Percentiles rank a stretch among this genome's conserved stretches.
Evolutionary conservation across 208 protist genomes (phyloP).

Genomic region (Crithidia fasciculata): DNA sequence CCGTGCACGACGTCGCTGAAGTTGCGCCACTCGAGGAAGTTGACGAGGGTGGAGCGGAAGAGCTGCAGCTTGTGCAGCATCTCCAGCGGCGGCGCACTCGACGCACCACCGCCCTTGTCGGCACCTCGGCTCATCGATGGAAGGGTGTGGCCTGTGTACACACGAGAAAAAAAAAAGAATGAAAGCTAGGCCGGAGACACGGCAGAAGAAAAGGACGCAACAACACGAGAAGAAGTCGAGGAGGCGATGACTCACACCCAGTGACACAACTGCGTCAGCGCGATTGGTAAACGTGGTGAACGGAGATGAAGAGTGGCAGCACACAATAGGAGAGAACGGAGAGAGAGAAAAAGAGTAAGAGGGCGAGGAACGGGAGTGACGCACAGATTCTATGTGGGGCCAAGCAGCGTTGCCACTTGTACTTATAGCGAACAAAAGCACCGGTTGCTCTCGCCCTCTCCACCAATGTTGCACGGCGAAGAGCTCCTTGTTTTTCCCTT

Average conservation of each 20-base stretch:
- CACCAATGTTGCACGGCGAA: too few relatives aligned
- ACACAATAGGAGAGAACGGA: neutral
- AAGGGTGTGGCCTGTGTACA: neutral
- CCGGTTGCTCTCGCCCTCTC: too few relatives aligned
- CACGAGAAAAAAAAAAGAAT: neutral
- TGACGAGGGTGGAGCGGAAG: constrained; percentile 86
- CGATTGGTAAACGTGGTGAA: too few relatives aligned
- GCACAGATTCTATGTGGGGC: too few relatives aligned
- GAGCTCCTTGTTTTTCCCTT: too few relatives aligned
- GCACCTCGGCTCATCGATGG: constrained; percentile 17
- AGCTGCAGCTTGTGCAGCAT: constrained; percentile 84
- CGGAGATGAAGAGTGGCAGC: too few relatives aligned
- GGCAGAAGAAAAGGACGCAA: too few relatives aligned
- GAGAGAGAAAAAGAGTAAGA: neutral
- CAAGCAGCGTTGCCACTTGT: too few relatives aligned
- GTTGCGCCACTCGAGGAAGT: constrained; percentile 87
- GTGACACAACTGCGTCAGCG: too few relatives aligned
- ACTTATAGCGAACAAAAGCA: too few relatives aligned
- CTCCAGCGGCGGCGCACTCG: constrained; percentile 65
- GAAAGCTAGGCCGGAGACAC: neutral
- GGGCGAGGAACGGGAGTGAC: too few relatives aligned
- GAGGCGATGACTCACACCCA: neutral
- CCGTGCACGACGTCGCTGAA: constrained; percentile 83
- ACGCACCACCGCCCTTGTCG: constrained; percentile 22
- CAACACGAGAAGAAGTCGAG: too few relatives aligned